Conservation (phyloP, 208 protist species). For the Leishmania martiniquensis region DNA sequence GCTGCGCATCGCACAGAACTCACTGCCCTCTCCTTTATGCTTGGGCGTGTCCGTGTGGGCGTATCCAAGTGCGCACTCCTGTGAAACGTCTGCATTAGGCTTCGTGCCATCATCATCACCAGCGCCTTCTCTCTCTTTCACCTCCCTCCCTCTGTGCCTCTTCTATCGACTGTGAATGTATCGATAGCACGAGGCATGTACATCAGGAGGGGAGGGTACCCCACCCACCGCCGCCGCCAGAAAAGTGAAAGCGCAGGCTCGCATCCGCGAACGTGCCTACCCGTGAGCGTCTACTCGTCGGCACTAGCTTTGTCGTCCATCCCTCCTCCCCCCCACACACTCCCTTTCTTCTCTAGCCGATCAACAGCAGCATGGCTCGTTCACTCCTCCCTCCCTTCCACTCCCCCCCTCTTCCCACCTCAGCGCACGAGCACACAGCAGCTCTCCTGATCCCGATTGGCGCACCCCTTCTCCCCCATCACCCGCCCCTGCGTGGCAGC, state of each 20-base stretch:
- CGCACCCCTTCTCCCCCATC: too few species aligned
- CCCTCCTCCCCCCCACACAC: not conserved
- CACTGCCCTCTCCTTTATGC: not conserved
- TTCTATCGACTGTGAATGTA: not conserved
- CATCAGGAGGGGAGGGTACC: not conserved
- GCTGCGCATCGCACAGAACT: not conserved
- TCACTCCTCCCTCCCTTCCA: not conserved
- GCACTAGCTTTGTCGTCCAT: not conserved
- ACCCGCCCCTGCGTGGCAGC: too few species aligned
- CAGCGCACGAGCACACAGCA: too few species aligned
- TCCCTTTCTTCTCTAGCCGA: not conserved
- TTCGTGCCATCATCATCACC: not conserved
- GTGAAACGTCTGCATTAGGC: not conserved
- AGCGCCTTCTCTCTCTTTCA: not conserved
- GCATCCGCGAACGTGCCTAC: not conserved
- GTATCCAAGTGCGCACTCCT: not conserved
- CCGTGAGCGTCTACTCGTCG: not conserved
- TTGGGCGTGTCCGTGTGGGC: not conserved
- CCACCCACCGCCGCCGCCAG: too few species aligned
- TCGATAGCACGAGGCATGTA: not conserved
- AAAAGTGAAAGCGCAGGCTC: not conserved
- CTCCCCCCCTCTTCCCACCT: not conserved
- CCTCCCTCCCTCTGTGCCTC: not conserved
- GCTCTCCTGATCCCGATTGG: too few species aligned
- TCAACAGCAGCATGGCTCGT: not conserved